Evolutionary conservation across 768 basidiomycete genomes (phyloP).

Genomic region (Collybia mongolica): DNA sequence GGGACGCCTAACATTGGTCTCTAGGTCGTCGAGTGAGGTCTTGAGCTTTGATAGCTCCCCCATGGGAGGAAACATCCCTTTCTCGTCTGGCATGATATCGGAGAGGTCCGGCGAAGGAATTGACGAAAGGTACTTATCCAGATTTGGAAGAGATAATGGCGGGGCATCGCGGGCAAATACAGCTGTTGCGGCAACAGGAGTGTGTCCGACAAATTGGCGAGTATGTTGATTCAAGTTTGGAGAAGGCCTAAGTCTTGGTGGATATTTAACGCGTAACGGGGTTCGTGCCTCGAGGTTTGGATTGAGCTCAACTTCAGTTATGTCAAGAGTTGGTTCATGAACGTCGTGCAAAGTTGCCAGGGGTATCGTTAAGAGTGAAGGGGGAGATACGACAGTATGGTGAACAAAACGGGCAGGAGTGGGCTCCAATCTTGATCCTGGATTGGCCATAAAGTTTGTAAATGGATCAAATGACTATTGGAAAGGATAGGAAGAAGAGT

Average conservation of each 20-base stretch:
- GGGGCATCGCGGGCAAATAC: constrained; percentile 60
- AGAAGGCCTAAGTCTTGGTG: no score
- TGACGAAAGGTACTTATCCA: constrained; percentile 56
- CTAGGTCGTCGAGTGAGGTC: constrained; percentile 56
- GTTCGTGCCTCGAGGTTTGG: no score
- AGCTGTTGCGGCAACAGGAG: constrained; percentile 51
- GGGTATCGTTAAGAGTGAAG: not conserved
- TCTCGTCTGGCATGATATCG: constrained; percentile 14
- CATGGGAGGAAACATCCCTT: constrained; percentile 61
- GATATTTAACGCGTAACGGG: no score
- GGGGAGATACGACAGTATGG: not conserved
- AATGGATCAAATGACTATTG: no score
- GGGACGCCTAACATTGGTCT: constrained; percentile 46
- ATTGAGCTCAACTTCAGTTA: not conserved
- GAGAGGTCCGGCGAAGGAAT: constrained; percentile 45
- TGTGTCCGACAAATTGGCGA: constrained; percentile 3
- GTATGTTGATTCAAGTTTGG: not conserved
- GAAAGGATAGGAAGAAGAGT: no score
- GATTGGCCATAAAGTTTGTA: not conserved
- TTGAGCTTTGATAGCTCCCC: constrained; percentile 48
- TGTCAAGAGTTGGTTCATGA: constrained; percentile 7
- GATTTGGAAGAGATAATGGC: constrained; percentile 57
- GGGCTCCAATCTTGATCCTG: not conserved
- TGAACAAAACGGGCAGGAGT: not conserved
- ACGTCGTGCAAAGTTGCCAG: not conserved